phyloP scores from a whole-genome alignment of 1,284 basidiomycete species.

The Pholiota adiposa region DNA sequence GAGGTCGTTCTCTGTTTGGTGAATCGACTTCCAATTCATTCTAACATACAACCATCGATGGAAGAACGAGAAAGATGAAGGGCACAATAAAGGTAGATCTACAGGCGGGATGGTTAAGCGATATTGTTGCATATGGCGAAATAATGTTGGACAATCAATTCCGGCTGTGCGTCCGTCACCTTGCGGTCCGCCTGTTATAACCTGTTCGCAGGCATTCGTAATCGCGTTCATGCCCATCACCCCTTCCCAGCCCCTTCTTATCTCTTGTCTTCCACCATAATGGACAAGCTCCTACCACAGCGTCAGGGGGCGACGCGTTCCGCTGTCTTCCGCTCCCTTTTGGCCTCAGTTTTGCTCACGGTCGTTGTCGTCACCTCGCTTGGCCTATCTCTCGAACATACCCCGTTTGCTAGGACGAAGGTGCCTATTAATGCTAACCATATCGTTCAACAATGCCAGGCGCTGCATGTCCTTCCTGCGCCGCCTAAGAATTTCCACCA shows the following conservation, averaged over 20 bases:
- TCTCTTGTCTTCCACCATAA: conserved; percentile 18
- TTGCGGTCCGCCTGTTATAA: not conserved
- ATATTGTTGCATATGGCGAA: conserved; percentile 2
- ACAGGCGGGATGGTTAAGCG: no score
- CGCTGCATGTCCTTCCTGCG: conserved; percentile 48
- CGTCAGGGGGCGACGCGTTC: conserved; percentile 16
- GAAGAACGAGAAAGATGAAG: no score
- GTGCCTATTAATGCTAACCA: conserved; percentile 49
- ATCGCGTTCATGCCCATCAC: not conserved
- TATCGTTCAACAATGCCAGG: conserved; percentile 52
- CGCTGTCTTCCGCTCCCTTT: conserved; percentile 22
- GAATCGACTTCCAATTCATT: no score
- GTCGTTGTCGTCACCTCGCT: conserved; percentile 27
- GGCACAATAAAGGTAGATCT: no score
- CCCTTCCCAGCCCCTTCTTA: not conserved
- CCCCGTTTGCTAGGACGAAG: conserved; percentile 18
- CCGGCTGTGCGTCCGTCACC: not conserved
- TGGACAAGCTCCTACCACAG: conserved; percentile 32
- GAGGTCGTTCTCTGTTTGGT: no score
- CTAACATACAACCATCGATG: no score
- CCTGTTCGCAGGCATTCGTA: not conserved
- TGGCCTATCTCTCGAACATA: conserved; percentile 24
- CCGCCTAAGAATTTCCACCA: conserved; percentile 58
- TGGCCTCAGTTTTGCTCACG: conserved; percentile 25
- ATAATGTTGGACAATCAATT: not conserved